Evolutionary conservation across 768 basidiomycete genomes (phyloP), one percentile per base, ranked within the genome.

Genomic region (Xerocomus potaroensis): DNA sequence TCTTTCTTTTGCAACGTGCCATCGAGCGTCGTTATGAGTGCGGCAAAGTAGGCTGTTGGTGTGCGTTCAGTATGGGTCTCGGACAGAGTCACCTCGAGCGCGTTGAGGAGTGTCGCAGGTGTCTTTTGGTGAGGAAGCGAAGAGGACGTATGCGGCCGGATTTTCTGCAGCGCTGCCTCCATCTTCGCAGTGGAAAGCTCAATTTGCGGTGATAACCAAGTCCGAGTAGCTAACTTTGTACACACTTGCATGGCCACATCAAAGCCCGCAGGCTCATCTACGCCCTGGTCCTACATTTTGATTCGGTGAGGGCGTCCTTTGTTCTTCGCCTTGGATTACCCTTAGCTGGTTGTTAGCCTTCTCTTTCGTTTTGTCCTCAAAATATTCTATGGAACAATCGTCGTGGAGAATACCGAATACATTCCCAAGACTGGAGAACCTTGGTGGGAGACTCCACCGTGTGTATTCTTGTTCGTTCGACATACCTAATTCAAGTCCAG

Each of bases 1-100:
- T 74, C 75, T 57, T 72, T 75, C 61, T 76, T 83, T 68, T 82
- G 80, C 21, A 91, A 65, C 10, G 84, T 82, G 48, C 84, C 81
- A 58, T 91, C 87, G 24, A 95, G 75, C 8, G 89, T 87, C 11
- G 91, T 91, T 40, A 91, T 71, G 48, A 95, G 74, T 3, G 88
- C 85, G n/a, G 92, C 90, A 67, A 94, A 96, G 72, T 97, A 98
- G 24, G 96, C 95, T 1, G 91, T 92, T 7, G 94, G 76, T 8
- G 86, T 76, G 32, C 71, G 68, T 43, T 85, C 82, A 8, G 83
- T 74, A 50, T 71, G 72, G 57, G 85, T 83, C 57, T 90, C 87
- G 55, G 75, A 69, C 55, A 84, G 78, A 32, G 84, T 90, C 14
- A 81, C 76, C 67, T 98, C 95, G 55, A 98, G 73, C 3, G 92